Evolutionary conservation across 306 rosid species (phyloP).

Genomic region (Sicyos edulis): DNA sequence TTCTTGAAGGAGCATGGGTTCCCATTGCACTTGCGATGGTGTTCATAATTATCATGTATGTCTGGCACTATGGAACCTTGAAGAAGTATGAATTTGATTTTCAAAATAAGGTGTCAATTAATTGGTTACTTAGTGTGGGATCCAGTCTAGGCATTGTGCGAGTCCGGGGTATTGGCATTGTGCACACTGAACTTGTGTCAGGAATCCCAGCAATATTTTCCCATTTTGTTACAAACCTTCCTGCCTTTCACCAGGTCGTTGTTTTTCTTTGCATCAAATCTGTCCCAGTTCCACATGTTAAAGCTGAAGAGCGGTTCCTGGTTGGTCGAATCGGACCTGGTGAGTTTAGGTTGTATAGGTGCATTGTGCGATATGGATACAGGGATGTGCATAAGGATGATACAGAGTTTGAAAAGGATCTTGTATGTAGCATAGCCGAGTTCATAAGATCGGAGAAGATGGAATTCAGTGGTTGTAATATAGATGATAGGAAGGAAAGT

Average conservation of each 20-base stretch:
- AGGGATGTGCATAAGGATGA: slow-evolving; percentile 22
- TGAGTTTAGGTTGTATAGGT: slow-evolving; percentile 10
- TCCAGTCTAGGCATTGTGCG: slow-evolving; percentile 20
- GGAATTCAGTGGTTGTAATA: slow-evolving; percentile 3
- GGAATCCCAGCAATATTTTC: slow-evolving; percentile 21
- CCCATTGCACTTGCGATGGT: slow-evolving; percentile 14
- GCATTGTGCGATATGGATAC: slow-evolving; percentile 23
- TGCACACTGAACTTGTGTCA: slow-evolving; percentile 19
- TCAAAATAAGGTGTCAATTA: slow-evolving; percentile 16
- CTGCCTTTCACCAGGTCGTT: slow-evolving; percentile 19
- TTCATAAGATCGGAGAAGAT: slow-evolving; percentile 1
- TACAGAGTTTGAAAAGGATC: slow-evolving; percentile 8
- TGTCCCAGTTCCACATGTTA: slow-evolving; percentile 16
- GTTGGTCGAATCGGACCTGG: slow-evolving; percentile 17
- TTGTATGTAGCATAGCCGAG: slow-evolving; percentile 16
- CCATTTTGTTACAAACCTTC: slow-evolving; percentile 18
- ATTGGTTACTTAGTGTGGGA: slow-evolving; percentile 22
- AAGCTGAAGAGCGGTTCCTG: slow-evolving; percentile 13
- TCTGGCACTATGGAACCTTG: slow-evolving; percentile 20
- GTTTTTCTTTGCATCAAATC: slow-evolving; percentile 22
- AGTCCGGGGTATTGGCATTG: slow-evolving; percentile 18
- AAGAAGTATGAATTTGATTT: slow-evolving; percentile 23
- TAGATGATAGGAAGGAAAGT: neutral
- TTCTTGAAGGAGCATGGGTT: slow-evolving; percentile 21
- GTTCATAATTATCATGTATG: slow-evolving; percentile 14